phyloP scores from a whole-genome alignment of 2,329 filamentous ascomycete genomes.

The Aureobasidium pullulans region DNA sequence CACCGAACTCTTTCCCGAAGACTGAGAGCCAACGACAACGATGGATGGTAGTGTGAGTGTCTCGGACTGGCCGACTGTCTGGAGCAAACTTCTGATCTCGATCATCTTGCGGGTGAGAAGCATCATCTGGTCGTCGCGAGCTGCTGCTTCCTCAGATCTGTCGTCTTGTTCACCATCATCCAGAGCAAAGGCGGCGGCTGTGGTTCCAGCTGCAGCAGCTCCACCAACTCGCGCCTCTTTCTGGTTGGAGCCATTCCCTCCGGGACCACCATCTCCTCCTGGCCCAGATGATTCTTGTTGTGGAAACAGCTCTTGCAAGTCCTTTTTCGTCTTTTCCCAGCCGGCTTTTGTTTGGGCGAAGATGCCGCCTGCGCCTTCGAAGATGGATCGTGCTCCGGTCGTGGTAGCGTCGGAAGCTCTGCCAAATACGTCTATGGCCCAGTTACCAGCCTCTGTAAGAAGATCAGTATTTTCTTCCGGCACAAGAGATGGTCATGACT shows the following conservation, averaged over 20 bases:
- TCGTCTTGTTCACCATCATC: constrained; percentile 58
- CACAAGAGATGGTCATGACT: background rate
- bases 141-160: constrained; percentile 55
- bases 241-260: constrained; percentile 28
- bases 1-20: constrained; percentile 95
- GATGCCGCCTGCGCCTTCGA: constrained; percentile 65
- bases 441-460: constrained; percentile 59
- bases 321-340: constrained; percentile 77
- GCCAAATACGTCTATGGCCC: constrained; percentile 67
- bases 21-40: constrained; percentile 98
- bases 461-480: background rate
- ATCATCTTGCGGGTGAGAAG: constrained; percentile 99
- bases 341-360: constrained; percentile 72
- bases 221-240: constrained; percentile 38
- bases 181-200: constrained; percentile 72
- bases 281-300: constrained; percentile 25
- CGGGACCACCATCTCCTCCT: constrained; percentile 30
- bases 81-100: constrained; percentile 86
- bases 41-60: constrained; percentile 87
- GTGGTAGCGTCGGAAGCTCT: constrained; percentile 64
- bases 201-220: constrained; percentile 60
- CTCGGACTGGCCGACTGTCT: constrained; percentile 85
- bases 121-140: constrained; percentile 98
- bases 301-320: constrained; percentile 66
- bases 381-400: constrained; percentile 60